Conservation (phyloP, 306 rosid species). For the Quercus dentata region DNA sequence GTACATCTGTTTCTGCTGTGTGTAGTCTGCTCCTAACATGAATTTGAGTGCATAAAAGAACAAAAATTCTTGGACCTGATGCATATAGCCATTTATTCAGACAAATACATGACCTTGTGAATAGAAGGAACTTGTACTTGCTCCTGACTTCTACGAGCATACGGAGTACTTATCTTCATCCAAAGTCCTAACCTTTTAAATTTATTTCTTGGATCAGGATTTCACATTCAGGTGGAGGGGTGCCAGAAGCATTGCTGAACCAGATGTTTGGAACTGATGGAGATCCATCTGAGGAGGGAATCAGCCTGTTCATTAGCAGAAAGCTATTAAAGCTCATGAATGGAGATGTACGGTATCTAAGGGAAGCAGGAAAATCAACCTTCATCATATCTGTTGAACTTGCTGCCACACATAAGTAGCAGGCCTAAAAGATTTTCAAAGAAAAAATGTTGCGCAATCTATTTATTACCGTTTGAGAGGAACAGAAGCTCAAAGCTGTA, state of each 20-base stretch:
- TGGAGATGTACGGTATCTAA: constrained; percentile 77
- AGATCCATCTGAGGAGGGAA: constrained; percentile 68
- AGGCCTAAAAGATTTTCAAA: constrained; percentile 21
- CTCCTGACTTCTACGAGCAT: neutral
- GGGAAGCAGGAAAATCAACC: constrained; percentile 73
- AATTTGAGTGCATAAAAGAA: neutral
- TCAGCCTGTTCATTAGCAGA: constrained; percentile 74
- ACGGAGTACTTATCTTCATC: neutral
- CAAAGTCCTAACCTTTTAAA: neutral
- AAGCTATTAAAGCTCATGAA: constrained; percentile 83
- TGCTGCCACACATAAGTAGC: constrained; percentile 49
- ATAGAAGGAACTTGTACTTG: neutral
- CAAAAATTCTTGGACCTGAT: neutral
- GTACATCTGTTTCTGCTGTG: neutral
- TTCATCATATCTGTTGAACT: constrained; percentile 80
- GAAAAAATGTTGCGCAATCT: constrained; percentile 5
- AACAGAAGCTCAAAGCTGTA: neutral
- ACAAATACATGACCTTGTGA: neutral
- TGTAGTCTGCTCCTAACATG: neutral
- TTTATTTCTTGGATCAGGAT: constrained; percentile 43
- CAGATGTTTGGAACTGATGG: constrained; percentile 74
- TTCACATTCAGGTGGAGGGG: constrained; percentile 68
- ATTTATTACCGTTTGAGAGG: neutral
- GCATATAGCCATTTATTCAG: neutral
- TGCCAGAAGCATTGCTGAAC: constrained; percentile 68